These are phyloP conservation scores for Colletotrichum sp. DNA, from an alignment of 2,329 filamentous ascomycete species.

Conservation along the genomic window DNA sequence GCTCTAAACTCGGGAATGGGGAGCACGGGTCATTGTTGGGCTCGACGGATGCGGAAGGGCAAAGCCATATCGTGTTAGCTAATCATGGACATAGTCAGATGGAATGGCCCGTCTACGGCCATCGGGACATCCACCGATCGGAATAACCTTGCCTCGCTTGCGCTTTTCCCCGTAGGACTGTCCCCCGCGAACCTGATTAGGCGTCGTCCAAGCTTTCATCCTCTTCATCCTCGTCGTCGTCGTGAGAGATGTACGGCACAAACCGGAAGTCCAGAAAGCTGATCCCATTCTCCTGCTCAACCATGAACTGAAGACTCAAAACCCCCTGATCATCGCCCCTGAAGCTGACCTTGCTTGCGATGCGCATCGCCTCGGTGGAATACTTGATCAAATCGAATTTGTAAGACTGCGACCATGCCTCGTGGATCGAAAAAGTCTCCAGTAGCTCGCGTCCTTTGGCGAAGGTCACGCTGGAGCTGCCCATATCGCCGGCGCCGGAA, in stretches of 20 bases:
- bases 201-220: not conserved
- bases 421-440: constrained; percentile 73
- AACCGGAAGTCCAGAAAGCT: constrained; percentile 86
- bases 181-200: not conserved
- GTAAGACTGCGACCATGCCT: constrained; percentile 74
- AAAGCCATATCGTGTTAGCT: not conserved
- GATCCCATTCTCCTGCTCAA: constrained; percentile 77
- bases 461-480: constrained; percentile 71
- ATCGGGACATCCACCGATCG: not conserved
- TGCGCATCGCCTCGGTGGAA: constrained; percentile 89
- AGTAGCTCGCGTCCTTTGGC: constrained; percentile 69
- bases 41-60: constrained; percentile 6
- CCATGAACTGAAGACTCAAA: constrained; percentile 93
- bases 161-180: not conserved
- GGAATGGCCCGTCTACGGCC: not conserved
- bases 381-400: constrained; percentile 87
- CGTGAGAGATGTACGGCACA: constrained; percentile 72
- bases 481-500: constrained; percentile 65
- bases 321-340: constrained; percentile 89
- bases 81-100: not conserved
- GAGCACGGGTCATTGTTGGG: not conserved
- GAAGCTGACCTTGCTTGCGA: constrained; percentile 91
- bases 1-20: constrained; percentile 5
- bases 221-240: constrained; percentile 51
- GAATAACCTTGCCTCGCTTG: not conserved